Base-by-base conservation (phyloP, 345 rosid genomes). In the Carallia pectinifolia region DNA sequence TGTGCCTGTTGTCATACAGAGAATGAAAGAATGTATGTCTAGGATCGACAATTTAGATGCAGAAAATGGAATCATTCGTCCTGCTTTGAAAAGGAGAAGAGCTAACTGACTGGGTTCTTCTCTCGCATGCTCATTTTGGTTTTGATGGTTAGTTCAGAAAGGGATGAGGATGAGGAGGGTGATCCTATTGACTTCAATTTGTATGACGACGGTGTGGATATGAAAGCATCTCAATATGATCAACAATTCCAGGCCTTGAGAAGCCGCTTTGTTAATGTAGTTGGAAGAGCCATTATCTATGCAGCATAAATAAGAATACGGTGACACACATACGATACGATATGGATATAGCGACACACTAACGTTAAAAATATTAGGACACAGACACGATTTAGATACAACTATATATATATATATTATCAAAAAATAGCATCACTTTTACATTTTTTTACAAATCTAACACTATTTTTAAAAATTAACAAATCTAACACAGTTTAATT, bases 1-100 rank as follows among this genome's bases (percentile, higher is more conserved):
- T 15, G 34, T 84, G 79, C 93, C 90, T 7, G 62, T 62, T 48
- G 75, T 84, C 68, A 60, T 84, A 58, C 85, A 87, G 81, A 84
- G 91, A 74, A 47, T 88, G 85, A 80, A 79, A 61, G 90, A 85
- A 23, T 89, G 89, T 70, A 67, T 87, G 30, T 81, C 82, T 52
- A 78, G 71, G 68, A 84, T 89, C 4, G 81, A 85, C 72, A 79
- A 81, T 36, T 79, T 88, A 54, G 84, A 80, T 74, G 81, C 89
- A 17, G 54, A 62, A 53, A 74, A 72, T 29, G 80, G 74, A 63
- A 80, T 39, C 71, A 77, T 90, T 67, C 89, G 84, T 80, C 92
- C 88, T 1, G 84, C 81, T 62, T 84, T 87, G 72, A 85, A 37
- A 39, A 71, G 29, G 75, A 81, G 50, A 68, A 76, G 27, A 75